phyloP scores from a whole-genome alignment of 2,329 filamentous ascomycete species.

The Rhinocladiella mackenziei region DNA sequence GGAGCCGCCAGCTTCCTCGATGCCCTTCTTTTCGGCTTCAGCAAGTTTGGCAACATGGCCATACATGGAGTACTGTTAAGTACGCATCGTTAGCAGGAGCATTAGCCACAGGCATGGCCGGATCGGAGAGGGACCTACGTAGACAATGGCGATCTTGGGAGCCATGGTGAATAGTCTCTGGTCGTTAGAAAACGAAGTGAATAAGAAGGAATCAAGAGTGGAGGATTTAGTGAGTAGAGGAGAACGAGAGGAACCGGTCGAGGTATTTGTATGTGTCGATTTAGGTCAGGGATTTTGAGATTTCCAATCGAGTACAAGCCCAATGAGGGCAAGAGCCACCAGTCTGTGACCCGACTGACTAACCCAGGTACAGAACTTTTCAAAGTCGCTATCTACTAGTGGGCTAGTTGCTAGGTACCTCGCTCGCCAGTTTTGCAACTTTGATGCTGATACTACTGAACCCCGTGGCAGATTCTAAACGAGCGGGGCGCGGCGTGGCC shows the following conservation, averaged over 20 bases:
- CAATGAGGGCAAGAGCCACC: no score
- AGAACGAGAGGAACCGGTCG: neutral
- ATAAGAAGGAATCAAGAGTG: neutral
- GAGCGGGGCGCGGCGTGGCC: no score
- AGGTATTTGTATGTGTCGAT: constrained; percentile 12
- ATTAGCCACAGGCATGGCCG: neutral
- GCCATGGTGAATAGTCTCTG: constrained; percentile 59
- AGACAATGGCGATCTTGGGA: constrained; percentile 88
- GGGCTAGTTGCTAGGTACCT: no score
- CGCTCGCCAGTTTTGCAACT: no score
- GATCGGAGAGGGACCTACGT: constrained; percentile 56
- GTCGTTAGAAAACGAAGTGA: neutral
- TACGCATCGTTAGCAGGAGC: neutral
- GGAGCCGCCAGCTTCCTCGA: constrained; percentile 77
- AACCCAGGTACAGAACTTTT: no score
- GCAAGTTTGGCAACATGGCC: constrained; percentile 83
- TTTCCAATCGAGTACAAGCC: no score
- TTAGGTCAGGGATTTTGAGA: no score
- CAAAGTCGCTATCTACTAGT: no score
- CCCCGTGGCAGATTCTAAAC: no score
- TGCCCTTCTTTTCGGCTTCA: constrained; percentile 84
- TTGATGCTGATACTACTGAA: no score
- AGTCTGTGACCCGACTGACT: no score
- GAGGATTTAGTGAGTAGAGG: neutral
- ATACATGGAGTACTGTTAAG: constrained; percentile 78